Evolutionary conservation across 768 basidiomycete species (phyloP).

Genomic region (Cystofilobasidium capitatum): DNA sequence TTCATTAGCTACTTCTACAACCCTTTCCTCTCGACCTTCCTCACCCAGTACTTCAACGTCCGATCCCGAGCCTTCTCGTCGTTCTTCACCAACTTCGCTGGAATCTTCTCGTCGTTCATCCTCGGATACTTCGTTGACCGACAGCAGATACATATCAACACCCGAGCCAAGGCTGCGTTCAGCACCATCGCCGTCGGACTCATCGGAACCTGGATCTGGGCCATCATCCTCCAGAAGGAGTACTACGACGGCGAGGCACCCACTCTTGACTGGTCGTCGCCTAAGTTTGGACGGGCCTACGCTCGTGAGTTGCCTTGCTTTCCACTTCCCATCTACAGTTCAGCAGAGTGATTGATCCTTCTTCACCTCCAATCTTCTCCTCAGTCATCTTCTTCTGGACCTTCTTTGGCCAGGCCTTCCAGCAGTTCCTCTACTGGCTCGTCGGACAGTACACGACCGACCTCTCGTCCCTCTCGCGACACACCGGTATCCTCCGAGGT

Average conservation of each 20-base stretch:
- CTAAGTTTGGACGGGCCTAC: not conserved
- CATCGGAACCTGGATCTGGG: constrained; percentile 33
- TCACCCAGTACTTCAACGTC: constrained; percentile 16
- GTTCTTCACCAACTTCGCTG: constrained; percentile 34
- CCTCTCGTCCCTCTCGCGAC: constrained; percentile 28
- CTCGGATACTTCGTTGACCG: constrained; percentile 33
- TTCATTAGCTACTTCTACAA: too few relatives aligned
- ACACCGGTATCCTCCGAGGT: constrained; percentile 32
- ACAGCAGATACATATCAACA: constrained; percentile 15
- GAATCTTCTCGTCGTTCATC: constrained; percentile 33
- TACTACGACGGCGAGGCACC: not conserved
- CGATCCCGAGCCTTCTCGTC: constrained; percentile 29
- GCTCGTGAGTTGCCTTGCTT: not conserved
- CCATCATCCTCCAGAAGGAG: constrained; percentile 31
- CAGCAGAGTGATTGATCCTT: not conserved
- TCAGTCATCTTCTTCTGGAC: constrained; percentile 33
- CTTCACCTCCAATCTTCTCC: constrained; percentile 19
- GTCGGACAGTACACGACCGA: constrained; percentile 32
- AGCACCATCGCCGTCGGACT: constrained; percentile 26
- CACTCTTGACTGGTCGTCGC: not conserved
- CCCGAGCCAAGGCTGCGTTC: constrained; percentile 16
- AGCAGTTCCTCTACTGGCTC: constrained; percentile 33
- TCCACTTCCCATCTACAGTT: not conserved
- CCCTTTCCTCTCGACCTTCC: constrained; percentile 14
- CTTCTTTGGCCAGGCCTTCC: constrained; percentile 30